Evolutionary conservation across 352 stramenopile genomes (phyloP).

Genomic region (Globisporangium echinulatum): DNA sequence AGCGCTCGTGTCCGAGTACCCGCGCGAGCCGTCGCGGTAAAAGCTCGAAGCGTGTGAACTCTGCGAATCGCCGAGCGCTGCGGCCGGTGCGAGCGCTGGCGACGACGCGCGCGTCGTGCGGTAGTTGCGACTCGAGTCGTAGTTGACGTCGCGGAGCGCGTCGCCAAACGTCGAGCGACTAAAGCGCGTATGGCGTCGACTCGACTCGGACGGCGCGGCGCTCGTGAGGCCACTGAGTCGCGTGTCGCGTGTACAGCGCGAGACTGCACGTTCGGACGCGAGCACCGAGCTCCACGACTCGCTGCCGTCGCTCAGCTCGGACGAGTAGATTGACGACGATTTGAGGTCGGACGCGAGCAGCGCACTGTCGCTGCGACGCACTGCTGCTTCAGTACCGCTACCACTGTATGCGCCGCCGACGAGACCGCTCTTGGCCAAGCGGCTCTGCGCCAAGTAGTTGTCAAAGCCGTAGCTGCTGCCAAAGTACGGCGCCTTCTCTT

Average conservation of each 20-base stretch:
- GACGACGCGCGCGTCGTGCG: constrained; percentile 9
- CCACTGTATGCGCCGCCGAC: not conserved
- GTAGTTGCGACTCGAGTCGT: constrained; percentile 14
- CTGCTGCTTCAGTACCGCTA: no score
- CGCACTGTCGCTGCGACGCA: constrained; percentile 1
- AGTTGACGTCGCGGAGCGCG: constrained; percentile 2
- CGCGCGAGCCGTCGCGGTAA: constrained; percentile 9
- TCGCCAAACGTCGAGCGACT: constrained; percentile 5
- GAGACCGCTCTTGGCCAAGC: not conserved
- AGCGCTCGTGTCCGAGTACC: constrained; percentile 5
- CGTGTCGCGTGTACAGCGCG: constrained; percentile 66
- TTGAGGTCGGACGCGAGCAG: constrained; percentile 16
- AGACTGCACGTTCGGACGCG: constrained; percentile 44
- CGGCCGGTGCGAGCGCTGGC: not conserved
- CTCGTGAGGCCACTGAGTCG: constrained; percentile 51
- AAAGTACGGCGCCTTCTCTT: constrained; percentile 13
- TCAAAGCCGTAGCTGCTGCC: constrained; percentile 12
- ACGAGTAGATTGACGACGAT: constrained; percentile 30
- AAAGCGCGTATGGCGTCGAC: not conserved
- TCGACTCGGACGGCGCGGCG: constrained; percentile 31
- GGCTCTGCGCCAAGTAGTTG: constrained; percentile 11
- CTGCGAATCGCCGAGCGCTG: constrained; percentile 1
- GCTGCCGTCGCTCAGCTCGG: constrained; percentile 42
- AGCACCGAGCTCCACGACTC: constrained; percentile 74
- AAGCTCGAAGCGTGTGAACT: not conserved